Evolutionary conservation across 2,329 filamentous ascomycete genomes (phyloP).

Genomic region (Fusarium anthophilum): DNA sequence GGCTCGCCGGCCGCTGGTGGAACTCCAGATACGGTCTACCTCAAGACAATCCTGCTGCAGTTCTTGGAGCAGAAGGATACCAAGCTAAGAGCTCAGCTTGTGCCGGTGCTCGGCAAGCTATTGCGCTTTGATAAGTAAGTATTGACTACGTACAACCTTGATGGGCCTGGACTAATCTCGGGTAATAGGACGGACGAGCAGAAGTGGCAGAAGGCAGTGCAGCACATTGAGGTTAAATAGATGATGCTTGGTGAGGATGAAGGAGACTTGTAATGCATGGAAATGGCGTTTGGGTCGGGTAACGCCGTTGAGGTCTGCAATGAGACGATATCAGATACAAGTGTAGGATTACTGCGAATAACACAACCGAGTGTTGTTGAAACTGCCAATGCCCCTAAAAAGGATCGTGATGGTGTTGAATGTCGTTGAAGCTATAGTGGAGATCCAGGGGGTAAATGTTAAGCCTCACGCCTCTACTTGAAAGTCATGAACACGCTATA

Average conservation of each 20-base stretch:
- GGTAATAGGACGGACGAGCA: constrained; percentile 72
- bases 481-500: constrained; percentile 6
- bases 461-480: constrained; percentile 6
- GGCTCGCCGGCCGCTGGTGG: constrained; percentile 39
- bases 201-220: constrained; percentile 84
- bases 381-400: background rate
- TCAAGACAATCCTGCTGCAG: constrained; percentile 84
- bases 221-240: constrained; percentile 56
- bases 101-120: constrained; percentile 80
- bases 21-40: constrained; percentile 67
- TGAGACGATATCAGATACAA: background rate
- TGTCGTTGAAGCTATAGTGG: background rate
- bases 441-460: background rate
- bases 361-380: background rate
- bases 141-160: constrained; percentile 22
- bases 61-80: constrained; percentile 85
- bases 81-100: constrained; percentile 77
- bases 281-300: constrained; percentile 29
- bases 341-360: constrained; percentile 34
- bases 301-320: constrained; percentile 1
- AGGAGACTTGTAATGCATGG: constrained; percentile 2
- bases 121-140: constrained; percentile 79
- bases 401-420: constrained; percentile 6
- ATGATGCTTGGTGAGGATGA: background rate
- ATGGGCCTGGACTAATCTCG: background rate